Evolutionary conservation across 768 basidiomycete genomes (phyloP).

Genomic region (Sporobolomyces pararoseus): DNA sequence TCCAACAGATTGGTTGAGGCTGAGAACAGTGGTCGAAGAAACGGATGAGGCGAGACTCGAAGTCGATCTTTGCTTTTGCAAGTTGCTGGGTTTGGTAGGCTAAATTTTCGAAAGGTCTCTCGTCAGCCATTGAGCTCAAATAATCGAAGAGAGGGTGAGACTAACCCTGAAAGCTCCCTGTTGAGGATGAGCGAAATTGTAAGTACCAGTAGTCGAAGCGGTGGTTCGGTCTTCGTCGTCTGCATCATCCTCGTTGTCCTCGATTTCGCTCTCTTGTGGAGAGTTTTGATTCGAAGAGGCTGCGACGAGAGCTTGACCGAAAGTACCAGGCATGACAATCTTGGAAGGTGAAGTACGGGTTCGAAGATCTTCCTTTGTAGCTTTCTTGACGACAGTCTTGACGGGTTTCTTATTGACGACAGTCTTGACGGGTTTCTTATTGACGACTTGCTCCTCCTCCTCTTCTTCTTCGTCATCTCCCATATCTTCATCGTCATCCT

Average conservation of each 20-base stretch:
- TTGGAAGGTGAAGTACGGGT: constrained; percentile 24
- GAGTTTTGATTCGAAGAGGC: constrained; percentile 17
- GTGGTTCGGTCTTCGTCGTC: constrained; percentile 23
- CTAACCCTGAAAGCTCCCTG: constrained; percentile 32
- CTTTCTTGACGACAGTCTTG: constrained; percentile 10
- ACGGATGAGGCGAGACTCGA: constrained; percentile 59
- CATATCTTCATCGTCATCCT: constrained; percentile 16
- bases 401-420: too few relatives aligned
- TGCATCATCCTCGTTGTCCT: constrained; percentile 20
- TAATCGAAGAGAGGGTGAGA: too few relatives aligned
- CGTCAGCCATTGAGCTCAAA: too few relatives aligned
- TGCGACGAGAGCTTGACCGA: constrained; percentile 16
- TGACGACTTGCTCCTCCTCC: neutral
- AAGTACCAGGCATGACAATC: constrained; percentile 29
- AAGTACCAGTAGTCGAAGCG: constrained; percentile 17
- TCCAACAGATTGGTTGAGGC: constrained; percentile 51
- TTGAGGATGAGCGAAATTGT: constrained; percentile 23
- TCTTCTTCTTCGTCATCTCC: neutral
- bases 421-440: too few relatives aligned
- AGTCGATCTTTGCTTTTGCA: constrained; percentile 1
- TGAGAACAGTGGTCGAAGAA: constrained; percentile 56
- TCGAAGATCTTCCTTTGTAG: constrained; percentile 20
- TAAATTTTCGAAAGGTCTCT: neutral
- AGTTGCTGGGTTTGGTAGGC: constrained; percentile 19
- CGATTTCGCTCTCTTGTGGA: constrained; percentile 8